Conservation (phyloP, 1,284 basidiomycete genomes). For the Cryptococcus sp. region DNA sequence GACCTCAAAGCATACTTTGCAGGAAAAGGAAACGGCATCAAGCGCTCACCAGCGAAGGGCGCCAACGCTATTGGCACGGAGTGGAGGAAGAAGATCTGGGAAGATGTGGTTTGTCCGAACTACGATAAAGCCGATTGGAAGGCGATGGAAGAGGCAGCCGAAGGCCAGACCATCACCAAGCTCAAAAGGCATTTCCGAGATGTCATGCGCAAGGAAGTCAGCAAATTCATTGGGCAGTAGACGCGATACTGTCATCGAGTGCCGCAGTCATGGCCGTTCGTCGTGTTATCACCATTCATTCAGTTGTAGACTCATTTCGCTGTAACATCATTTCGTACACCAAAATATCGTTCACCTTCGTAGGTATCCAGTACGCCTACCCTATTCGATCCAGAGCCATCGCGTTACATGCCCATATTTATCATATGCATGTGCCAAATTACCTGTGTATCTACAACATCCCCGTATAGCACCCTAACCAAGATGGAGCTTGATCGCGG, state of each 20-base stretch:
- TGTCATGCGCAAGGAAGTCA: slow-evolving; percentile 35
- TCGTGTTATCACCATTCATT: too few species aligned
- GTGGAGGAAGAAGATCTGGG: slow-evolving; percentile 16
- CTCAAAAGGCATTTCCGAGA: slow-evolving; percentile 39
- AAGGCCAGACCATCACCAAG: slow-evolving; percentile 18
- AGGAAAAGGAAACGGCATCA: not conserved
- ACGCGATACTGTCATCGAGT: not conserved
- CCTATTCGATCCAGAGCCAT: too few species aligned
- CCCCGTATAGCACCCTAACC: too few species aligned
- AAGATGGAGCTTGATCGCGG: too few species aligned
- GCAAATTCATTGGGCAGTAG: slow-evolving; percentile 21
- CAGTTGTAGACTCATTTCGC: too few species aligned
- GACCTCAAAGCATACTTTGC: slow-evolving; percentile 21
- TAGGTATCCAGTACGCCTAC: too few species aligned
- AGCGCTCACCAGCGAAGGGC: not conserved
- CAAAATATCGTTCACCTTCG: too few species aligned
- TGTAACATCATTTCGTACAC: too few species aligned
- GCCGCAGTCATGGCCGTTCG: too few species aligned
- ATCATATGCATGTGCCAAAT: too few species aligned
- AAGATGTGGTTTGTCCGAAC: slow-evolving; percentile 12
- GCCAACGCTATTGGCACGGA: not conserved
- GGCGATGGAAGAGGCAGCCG: slow-evolving; percentile 1
- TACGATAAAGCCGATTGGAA: slow-evolving; percentile 30
- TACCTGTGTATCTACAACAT: too few species aligned
- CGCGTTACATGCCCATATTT: too few species aligned